Base-by-base conservation (phyloP, 2,329 filamentous ascomycete species). In the Cytospora piceicola region DNA sequence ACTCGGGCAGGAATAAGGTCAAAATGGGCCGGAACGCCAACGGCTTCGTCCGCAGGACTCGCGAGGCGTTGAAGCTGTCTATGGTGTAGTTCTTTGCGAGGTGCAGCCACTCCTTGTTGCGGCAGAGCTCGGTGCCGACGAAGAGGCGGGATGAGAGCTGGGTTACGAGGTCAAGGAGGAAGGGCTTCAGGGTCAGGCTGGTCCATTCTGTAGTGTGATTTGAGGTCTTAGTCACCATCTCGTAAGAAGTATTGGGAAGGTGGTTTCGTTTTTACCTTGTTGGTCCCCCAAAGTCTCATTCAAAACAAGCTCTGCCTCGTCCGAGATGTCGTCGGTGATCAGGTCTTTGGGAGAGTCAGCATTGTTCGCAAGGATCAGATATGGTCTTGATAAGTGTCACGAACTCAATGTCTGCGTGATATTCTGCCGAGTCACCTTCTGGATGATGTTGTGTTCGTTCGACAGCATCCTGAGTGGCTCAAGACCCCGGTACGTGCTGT, bases 61-160 rank as follows among this genome's bases (percentile, higher is more conserved):
- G 52, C 62, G 77, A 69, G 53, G 75, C 72, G 58, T 71, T 58
- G 71, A 82, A 76, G 52, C 72, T 71, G 66, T 80, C 74, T n/a
- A 77, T 64, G 11, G 79, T 79, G 69, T 81, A 82, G 30, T 75
- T 72, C 72, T 80, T 74, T 53, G 78, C 72, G 61, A 82, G 77
- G 0, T 78, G 71, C 22, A 84, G 75, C 82, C 82, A 85, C 42
- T 77, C 73, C 34, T 78, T 71, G 68, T 84, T 77, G 7, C 80
- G 79, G 71, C 80, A 82, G 15, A 83, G 70, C 4, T 75, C 72
- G 4, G 72, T 69, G 4, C 83, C 82, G 2, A 84, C 72, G 66
- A 85, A 84, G 3, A 84, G 77, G 6, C 81, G 76, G 1, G 83
- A 81, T 0, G 83, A 83, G 14, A 85, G 69, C 11, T 82, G 80